Evolutionary conservation across 768 basidiomycete genomes (phyloP).

Genomic region (Podaxis sp.): DNA sequence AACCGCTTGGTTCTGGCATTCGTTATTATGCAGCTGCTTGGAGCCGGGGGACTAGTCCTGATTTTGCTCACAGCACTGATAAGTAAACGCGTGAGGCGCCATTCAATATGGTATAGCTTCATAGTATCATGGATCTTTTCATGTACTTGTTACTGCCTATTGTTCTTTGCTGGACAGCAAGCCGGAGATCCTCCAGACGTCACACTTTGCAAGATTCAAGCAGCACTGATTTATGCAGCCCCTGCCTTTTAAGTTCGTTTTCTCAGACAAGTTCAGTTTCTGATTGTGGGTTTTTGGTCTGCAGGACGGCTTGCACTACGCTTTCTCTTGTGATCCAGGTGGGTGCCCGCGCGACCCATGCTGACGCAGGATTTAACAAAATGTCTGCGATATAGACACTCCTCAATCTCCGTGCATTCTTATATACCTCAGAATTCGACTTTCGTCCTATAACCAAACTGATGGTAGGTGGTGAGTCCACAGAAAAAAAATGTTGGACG

Average conservation of each 20-base stretch:
- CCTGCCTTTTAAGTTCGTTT: conserved; percentile 25
- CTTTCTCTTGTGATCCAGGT: conserved; percentile 30
- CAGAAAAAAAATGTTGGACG: not conserved
- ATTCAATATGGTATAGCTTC: conserved; percentile 34
- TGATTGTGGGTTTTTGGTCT: not conserved
- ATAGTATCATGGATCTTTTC: conserved; percentile 30
- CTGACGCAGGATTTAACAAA: not conserved
- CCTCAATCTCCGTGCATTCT: conserved; percentile 25
- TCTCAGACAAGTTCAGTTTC: not conserved
- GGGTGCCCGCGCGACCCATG: not conserved
- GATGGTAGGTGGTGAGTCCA: conserved; percentile 19
- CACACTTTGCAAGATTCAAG: conserved; percentile 28
- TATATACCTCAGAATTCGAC: conserved; percentile 19
- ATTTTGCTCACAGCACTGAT: conserved; percentile 27
- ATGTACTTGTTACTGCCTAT: conserved; percentile 29
- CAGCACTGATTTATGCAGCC: conserved; percentile 31
- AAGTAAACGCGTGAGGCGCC: conserved; percentile 28
- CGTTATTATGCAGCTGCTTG: conserved; percentile 27
- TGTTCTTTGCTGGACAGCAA: conserved; percentile 32
- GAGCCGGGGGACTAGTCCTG: conserved; percentile 24
- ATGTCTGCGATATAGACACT: conserved; percentile 22
- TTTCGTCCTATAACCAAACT: conserved; percentile 20
- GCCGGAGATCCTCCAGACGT: conserved; percentile 22
- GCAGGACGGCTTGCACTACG: conserved; percentile 29
- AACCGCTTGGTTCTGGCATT: conserved; percentile 25